phyloP scores from a whole-genome alignment of 2,329 filamentous ascomycete species.

The Pseudogymnoascus destructans region DNA sequence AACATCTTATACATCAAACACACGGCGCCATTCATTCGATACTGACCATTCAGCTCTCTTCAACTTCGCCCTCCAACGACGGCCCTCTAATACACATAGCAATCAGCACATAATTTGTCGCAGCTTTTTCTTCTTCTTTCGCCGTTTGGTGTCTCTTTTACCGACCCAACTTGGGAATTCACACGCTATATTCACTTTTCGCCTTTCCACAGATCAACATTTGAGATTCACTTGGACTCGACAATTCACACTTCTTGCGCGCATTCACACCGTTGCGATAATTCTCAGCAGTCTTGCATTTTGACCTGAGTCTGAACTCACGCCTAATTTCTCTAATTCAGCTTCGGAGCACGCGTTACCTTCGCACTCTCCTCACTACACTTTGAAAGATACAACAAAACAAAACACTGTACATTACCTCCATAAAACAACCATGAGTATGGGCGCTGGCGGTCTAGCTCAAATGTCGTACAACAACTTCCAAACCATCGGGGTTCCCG shows the following conservation, averaged over 20 bases:
- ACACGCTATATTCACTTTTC: background rate
- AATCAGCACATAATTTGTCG: conserved; percentile 6
- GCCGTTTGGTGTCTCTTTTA: background rate
- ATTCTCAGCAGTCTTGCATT: background rate
- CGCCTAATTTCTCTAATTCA: conserved; percentile 6
- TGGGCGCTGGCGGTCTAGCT: conserved; percentile 98
- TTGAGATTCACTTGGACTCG: conserved; percentile 1
- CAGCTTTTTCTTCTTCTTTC: background rate
- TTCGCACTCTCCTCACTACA: background rate
- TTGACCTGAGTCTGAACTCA: background rate
- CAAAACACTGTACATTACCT: conserved; percentile 6
- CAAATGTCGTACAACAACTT: conserved; percentile 92
- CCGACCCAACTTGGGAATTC: conserved; percentile 1
- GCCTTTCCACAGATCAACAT: background rate
- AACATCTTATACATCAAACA: background rate
- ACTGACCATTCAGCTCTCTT: background rate
- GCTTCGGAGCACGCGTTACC: background rate
- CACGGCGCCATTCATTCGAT: background rate
- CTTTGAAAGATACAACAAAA: conserved; percentile 4
- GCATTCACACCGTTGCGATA: background rate
- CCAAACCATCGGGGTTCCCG: conserved; percentile 61
- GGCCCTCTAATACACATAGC: conserved; percentile 1
- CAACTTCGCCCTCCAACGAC: background rate
- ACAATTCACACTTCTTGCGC: background rate
- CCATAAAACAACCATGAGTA: conserved; percentile 25